Base-by-base conservation (phyloP, 768 basidiomycete genomes). In the Xerocomellus intermedius region DNA sequence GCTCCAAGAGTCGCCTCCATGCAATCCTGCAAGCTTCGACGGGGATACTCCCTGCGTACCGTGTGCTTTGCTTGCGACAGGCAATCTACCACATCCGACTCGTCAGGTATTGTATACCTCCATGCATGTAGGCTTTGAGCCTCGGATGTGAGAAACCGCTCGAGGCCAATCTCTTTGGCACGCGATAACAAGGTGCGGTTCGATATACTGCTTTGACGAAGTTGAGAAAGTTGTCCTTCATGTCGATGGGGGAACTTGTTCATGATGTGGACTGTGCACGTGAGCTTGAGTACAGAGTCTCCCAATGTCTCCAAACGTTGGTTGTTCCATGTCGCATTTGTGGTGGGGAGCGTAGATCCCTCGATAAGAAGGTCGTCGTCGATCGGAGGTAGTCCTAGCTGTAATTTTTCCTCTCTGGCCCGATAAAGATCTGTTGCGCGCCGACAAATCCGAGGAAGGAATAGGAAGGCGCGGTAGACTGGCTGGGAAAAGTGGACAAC, bases 261-360 rank as follows among this genome's bases (percentile, higher is more conserved):
- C 72, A 87, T 86, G 5, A 91, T 72, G 64, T 93, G 82, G 3
- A 92, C 83, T 21, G 87, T 87, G 4, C 84, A 84, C 46, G 84
- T 82, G 24, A 94, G 70, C 63, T 93, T 86, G 41, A 93, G 76
- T 1, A 93, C 89, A 0, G 87, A 82, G 64, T 96, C 94, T 9
- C 94, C 94, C 8, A 95, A 75, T 0, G 91, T 94, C 68, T 96
- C 94, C 52, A 95, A 68, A 1, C 90, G 83, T 63, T 96, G 91
- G 58, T 94, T 95, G 69, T 80, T 90, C 73, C 82, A 91, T 9
- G 80, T 79, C 8, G 82, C 78, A 33, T 64, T 65, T 7, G 86
- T 79, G 35, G 77, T 77, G 1, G 93, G 94, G 12, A 92, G 73
- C 2, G 90, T 92, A 22, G 90, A 78, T 6, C 89, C 90, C 64